Conservation (phyloP, 2,329 filamentous ascomycete species). For the Elsinoe perseae region DNA sequence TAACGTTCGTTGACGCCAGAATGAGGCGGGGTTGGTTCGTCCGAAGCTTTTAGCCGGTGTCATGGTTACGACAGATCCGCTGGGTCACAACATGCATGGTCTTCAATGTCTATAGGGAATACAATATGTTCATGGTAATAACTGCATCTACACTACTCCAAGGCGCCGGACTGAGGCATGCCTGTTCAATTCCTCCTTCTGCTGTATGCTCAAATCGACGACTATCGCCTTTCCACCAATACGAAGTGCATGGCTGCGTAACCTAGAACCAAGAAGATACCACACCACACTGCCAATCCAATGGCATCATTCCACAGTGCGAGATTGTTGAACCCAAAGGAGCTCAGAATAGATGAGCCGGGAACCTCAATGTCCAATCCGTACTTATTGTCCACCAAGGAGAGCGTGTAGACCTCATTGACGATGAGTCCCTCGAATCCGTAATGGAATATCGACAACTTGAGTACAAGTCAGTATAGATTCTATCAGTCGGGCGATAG, state of each 20-base stretch:
- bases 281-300: constrained; percentile 74
- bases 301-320: constrained; percentile 79
- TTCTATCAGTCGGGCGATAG: not conserved
- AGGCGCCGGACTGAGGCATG: constrained; percentile 1
- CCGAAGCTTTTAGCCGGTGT: not conserved
- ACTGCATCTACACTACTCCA: constrained; percentile 6
- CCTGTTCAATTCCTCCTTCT: not conserved
- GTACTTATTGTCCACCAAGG: constrained; percentile 87
- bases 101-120: not conserved
- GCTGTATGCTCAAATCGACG: not conserved
- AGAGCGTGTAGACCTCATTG: constrained; percentile 88
- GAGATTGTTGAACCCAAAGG: constrained; percentile 85
- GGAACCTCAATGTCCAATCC: constrained; percentile 94
- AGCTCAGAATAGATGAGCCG: constrained; percentile 85
- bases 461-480: constrained; percentile 24
- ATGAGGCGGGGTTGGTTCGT: not conserved
- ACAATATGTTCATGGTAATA: not conserved
- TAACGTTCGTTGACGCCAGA: not conserved
- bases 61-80: constrained; percentile 9
- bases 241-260: constrained; percentile 90
- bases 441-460: constrained; percentile 95
- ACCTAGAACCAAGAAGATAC: constrained; percentile 74
- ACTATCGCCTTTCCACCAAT: constrained; percentile 75
- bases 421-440: constrained; percentile 94
- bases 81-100: not conserved